phyloP scores from a whole-genome alignment of 2,329 filamentous ascomycete genomes.

The Cadophora luteo-olivacea region DNA sequence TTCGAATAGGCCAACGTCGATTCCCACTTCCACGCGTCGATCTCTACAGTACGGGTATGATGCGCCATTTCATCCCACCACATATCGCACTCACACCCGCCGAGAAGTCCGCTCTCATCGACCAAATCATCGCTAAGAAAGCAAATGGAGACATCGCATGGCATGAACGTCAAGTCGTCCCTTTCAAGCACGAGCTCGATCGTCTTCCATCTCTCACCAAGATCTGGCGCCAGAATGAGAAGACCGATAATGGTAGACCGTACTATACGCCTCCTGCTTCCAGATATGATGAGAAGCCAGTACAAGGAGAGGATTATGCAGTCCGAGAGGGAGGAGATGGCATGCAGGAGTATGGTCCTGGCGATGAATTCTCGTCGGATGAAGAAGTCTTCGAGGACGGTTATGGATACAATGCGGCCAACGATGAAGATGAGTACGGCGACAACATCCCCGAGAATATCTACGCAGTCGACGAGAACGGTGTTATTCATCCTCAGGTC shows the following conservation, averaged over 20 bases:
- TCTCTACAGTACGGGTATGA: slow-evolving; percentile 12
- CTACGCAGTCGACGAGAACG: not conserved
- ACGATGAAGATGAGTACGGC: not conserved
- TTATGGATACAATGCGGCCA: not conserved
- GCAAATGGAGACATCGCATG: slow-evolving; percentile 5
- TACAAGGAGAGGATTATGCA: not conserved
- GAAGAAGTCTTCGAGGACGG: not conserved
- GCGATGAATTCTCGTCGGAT: slow-evolving; percentile 2
- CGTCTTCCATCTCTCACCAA: slow-evolving; percentile 3
- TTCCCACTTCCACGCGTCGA: slow-evolving; percentile 19
- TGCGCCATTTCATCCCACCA: slow-evolving; percentile 3
- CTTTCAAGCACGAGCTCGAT: slow-evolving; percentile 11
- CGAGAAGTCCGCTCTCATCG: not conserved
- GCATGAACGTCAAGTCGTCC: slow-evolving; percentile 9
- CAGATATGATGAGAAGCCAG: not conserved
- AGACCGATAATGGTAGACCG: slow-evolving; percentile 1
- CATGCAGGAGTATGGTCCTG: not conserved
- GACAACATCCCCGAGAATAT: not conserved
- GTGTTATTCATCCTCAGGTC: not conserved
- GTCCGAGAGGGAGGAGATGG: not conserved
- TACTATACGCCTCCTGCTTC: not conserved
- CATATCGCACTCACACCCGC: not conserved
- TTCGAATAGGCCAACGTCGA: slow-evolving; percentile 5
- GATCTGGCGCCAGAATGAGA: slow-evolving; percentile 9
- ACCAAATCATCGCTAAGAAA: slow-evolving; percentile 4